A percentile compares a stretch with the other conserved stretches of the same genome.
These are phyloP conservation scores for Aspergillus pseudoglaucus DNA, from an alignment of 2,329 filamentous ascomycete genomes.

Conservation along the genomic window DNA sequence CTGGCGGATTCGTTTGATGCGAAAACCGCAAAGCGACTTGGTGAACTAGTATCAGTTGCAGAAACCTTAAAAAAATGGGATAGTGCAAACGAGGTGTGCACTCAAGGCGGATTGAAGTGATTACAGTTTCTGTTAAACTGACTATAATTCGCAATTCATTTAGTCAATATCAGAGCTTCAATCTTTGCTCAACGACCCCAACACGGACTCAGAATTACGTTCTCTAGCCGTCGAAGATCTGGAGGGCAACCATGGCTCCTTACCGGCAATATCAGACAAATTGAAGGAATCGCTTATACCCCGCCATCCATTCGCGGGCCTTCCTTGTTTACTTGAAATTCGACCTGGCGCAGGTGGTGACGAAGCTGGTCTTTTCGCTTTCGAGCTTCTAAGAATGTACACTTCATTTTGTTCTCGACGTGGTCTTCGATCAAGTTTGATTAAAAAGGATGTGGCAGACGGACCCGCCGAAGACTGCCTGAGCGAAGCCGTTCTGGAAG, in stretches of 20 bases:
- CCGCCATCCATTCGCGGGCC: slow-evolving; percentile 77
- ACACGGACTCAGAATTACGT: slow-evolving; percentile 54
- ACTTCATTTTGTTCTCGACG: slow-evolving; percentile 64
- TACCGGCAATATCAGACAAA: slow-evolving; percentile 58
- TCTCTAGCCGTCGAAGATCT: slow-evolving; percentile 64
- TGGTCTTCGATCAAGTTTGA: slow-evolving; percentile 58
- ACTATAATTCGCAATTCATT: not conserved
- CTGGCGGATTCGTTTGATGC: slow-evolving; percentile 52
- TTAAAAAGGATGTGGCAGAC: slow-evolving; percentile 77
- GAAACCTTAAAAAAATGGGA: slow-evolving; percentile 53
- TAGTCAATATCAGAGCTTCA: slow-evolving; percentile 63
- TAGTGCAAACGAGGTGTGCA: slow-evolving; percentile 48
- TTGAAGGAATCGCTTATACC: slow-evolving; percentile 77
- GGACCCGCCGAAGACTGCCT: slow-evolving; percentile 61
- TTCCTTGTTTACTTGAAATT: slow-evolving; percentile 88
- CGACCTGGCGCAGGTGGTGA: slow-evolving; percentile 85
- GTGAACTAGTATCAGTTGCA: slow-evolving; percentile 49
- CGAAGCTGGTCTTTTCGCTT: slow-evolving; percentile 85
- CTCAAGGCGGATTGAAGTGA: not conserved
- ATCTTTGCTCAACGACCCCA: slow-evolving; percentile 64
- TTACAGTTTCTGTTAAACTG: slow-evolving; percentile 2
- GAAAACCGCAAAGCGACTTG: slow-evolving; percentile 51
- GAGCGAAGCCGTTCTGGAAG: slow-evolving; percentile 80
- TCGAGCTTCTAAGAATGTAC: slow-evolving; percentile 87
- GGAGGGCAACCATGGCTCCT: slow-evolving; percentile 53